A percentile compares a stretch with the other conserved stretches of the same genome.
Conservation (phyloP, 805 yeast species). For the Schwanniomyces pseudopolymorphus region DNA sequence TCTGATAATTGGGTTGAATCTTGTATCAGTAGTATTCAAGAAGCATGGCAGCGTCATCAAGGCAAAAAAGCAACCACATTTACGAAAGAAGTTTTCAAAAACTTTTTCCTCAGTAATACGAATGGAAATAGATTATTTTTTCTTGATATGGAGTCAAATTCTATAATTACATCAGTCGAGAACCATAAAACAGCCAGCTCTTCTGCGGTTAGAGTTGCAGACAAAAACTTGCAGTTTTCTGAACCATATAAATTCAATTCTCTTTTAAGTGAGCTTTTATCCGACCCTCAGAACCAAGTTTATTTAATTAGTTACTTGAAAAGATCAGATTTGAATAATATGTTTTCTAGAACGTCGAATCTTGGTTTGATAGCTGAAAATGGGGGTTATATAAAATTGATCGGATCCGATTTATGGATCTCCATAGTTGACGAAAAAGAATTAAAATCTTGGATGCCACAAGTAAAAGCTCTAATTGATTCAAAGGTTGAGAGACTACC, state of each 20-base stretch:
- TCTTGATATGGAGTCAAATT: constrained; percentile 50
- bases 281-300: constrained; percentile 61
- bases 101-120: constrained; percentile 23
- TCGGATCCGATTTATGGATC: constrained; percentile 56
- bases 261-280: constrained; percentile 57
- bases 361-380: constrained; percentile 87
- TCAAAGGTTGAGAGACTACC: constrained; percentile 76
- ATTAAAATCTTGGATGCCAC: constrained; percentile 55
- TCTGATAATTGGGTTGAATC: constrained; percentile 71
- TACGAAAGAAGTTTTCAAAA: constrained; percentile 29
- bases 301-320: constrained; percentile 70
- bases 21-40: constrained; percentile 54
- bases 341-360: constrained; percentile 64
- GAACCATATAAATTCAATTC: constrained; percentile 60
- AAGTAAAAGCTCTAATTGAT: constrained; percentile 53
- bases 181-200: constrained; percentile 20
- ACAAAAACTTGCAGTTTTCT: constrained; percentile 30
- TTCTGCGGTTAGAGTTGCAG: constrained; percentile 22
- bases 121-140: constrained; percentile 47
- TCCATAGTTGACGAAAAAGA: constrained; percentile 54
- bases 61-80: constrained; percentile 27
- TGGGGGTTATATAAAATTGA: constrained; percentile 74
- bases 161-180: constrained; percentile 20
- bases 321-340: constrained; percentile 61
- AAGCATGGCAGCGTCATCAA: constrained; percentile 36